Base-by-base conservation (phyloP, 2,329 filamentous ascomycete species). In the Pezicula rhizophila region DNA sequence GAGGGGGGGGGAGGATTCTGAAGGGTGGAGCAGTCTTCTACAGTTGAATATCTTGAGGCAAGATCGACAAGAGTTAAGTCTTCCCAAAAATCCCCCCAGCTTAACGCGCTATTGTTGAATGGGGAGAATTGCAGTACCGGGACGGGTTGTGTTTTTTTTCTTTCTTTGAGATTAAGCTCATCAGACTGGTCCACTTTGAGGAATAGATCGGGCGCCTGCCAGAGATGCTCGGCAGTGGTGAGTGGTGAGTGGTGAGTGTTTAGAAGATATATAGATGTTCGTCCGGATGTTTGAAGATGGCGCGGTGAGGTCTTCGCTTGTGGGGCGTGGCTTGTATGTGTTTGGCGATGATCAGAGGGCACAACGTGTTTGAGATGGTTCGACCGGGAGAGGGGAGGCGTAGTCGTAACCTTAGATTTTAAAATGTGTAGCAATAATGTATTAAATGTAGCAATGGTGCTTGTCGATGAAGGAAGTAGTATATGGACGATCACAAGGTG, bases 101-200 rank as follows among this genome's bases (percentile, higher is more conserved):
- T 39, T 48, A 39, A 39, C 43, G 49, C 44, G 40, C 46, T 46
- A 42, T 40, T 48, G 42, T 45, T 47, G 41, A 26, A 52, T 46
- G 25, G 46, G 55, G 35, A 38, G 46, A 47, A 46, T 33, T 46
- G 45, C 48, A 42, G 47, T 46, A 45, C 45, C 41, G 33, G 39
- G 42, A 43, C 33, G 46, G 33, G 39, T 31, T 37, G 20, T 23
- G 18, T 28, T 33, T 37, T 23, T 23, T 23, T n/a, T n/a, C n/a
- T 23, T 23, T 23, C 23, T 23, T 52, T 42, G 56, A 58, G 54
- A 56, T 56, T 58, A 58, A 60, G 56, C 54, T 57, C 57, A 57
- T 52, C 45, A 56, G 51, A 49, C 42, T 39, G 38, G 44, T 50
- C 57, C 53, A 50, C 52, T 58, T 52, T 33, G 40, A 52, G 48